Evolutionary conservation across 2,329 filamentous ascomycete species (phyloP).

Genomic region (Penicillium sp.): DNA sequence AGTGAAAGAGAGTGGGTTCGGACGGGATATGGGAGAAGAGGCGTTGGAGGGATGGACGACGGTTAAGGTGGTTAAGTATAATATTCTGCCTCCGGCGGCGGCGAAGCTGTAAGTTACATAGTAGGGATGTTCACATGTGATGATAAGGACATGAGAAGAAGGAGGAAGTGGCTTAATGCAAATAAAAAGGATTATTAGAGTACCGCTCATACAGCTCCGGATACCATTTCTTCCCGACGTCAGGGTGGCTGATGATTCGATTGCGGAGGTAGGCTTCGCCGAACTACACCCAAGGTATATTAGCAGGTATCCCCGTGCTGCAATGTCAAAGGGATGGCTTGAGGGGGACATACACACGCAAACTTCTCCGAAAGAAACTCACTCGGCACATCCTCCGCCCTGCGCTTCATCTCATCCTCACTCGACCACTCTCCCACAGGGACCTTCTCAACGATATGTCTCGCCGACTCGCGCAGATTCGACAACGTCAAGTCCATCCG

Average conservation of each 20-base stretch:
- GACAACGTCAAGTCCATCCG: constrained; percentile 44
- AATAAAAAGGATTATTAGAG: no score
- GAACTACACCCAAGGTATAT: no score
- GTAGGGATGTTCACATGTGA: no score
- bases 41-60: constrained; percentile 21
- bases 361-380: constrained; percentile 33
- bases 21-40: constrained; percentile 24
- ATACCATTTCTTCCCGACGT: constrained; percentile 32
- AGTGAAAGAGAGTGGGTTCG: constrained; percentile 24
- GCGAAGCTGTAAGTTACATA: no score
- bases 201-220: constrained; percentile 24
- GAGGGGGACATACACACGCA: no score
- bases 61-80: constrained; percentile 19
- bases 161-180: no score
- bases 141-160: no score
- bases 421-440: no score
- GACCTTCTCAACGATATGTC: no score
- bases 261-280: constrained; percentile 32
- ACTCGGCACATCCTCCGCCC: constrained; percentile 30
- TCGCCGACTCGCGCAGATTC: no score
- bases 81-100: constrained; percentile 16
- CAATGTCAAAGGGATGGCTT: constrained; percentile 16
- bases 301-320: no score
- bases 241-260: constrained; percentile 31
- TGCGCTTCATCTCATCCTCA: constrained; percentile 27